phyloP scores from a whole-genome alignment of 2,329 filamentous ascomycete species.

The Trichoderma citrinoviride region DNA sequence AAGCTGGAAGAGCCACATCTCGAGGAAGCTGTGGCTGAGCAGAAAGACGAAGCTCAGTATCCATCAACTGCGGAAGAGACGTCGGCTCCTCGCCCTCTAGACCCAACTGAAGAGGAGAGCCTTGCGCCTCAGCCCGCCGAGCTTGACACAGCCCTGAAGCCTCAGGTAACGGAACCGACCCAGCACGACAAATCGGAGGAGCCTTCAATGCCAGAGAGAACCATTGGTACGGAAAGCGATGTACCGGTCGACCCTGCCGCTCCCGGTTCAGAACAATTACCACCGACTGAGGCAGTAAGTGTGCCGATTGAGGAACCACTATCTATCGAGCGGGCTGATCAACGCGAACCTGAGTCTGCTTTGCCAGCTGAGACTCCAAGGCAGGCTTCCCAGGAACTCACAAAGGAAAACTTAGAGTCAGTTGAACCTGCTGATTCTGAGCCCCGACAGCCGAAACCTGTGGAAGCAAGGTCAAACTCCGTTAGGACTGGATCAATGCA shows the following conservation, averaged over 20 bases:
- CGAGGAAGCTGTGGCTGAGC: background rate
- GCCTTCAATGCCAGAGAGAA: background rate
- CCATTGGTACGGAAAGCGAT: background rate
- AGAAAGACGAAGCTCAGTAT: background rate
- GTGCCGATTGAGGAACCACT: constrained; percentile 19
- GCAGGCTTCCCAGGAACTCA: background rate
- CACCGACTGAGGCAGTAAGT: constrained; percentile 12
- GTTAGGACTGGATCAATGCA: background rate
- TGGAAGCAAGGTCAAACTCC: background rate
- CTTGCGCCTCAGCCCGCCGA: background rate
- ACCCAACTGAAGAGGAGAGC: background rate
- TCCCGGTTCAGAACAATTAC: background rate
- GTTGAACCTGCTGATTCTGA: background rate
- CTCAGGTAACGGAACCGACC: background rate
- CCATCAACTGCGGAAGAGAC: background rate
- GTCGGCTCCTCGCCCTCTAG: background rate
- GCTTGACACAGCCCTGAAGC: background rate
- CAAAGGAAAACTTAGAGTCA: background rate
- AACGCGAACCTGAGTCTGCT: background rate
- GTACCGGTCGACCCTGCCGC: background rate
- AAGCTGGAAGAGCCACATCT: background rate
- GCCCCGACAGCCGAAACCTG: background rate
- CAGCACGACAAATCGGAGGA: background rate
- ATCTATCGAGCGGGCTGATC: constrained; percentile 1
- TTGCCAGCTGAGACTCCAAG: background rate